Base-by-base conservation (phyloP, 2,329 filamentous ascomycete species). In the Xylariaceae sp. region DNA sequence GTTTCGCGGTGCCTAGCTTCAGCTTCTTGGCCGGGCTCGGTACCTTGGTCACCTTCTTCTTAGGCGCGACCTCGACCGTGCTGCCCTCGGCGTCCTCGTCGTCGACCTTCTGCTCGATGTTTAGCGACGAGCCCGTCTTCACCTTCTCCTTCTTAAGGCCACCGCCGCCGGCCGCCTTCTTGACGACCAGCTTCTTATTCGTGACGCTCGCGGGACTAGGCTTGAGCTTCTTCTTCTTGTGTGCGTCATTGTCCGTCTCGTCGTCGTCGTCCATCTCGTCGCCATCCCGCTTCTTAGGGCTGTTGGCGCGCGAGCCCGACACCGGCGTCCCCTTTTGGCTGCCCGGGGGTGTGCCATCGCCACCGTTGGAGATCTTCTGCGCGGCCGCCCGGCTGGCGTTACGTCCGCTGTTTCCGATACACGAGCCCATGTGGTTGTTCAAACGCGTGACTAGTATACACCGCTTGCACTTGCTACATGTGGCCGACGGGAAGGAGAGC, bases 371-470 rank as follows among this genome's bases (percentile, higher is more conserved):
- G 48, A 83, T 77, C 64, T 82, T 83, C 51, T 78, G 74, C 9
- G 78, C 75, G 9, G 80, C 80, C 7, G 76, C 77, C 42, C 79
- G 68, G 47, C 78, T 81, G 12, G 79, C 78, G 50, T 77, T 81
- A 26, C 80, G 71, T 18, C 79, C 78, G 50, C 78, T 81, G 57
- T 81, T 83, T 33, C 79, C 79, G 46, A 83, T 83, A 57, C 79
- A 83, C 15, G 78, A 81, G 26, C 78, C 78, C 79, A 84, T 83
- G 62, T 84, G 80, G 48, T 82, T 82, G 60, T 82, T 83, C 47
- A 84, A 65, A 31, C 79, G 72, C 41, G 79, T 81, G 38, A 83
- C 79, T 42, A 81, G 70, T 39, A 83, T 79, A 59, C 79, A 82
- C 19, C 78, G 72, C 57, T 81, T 81, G 69, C 80, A 84, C 55